Evolutionary conservation across 176 grass and related monocot genomes (phyloP).

Genomic region (Poa annua): DNA sequence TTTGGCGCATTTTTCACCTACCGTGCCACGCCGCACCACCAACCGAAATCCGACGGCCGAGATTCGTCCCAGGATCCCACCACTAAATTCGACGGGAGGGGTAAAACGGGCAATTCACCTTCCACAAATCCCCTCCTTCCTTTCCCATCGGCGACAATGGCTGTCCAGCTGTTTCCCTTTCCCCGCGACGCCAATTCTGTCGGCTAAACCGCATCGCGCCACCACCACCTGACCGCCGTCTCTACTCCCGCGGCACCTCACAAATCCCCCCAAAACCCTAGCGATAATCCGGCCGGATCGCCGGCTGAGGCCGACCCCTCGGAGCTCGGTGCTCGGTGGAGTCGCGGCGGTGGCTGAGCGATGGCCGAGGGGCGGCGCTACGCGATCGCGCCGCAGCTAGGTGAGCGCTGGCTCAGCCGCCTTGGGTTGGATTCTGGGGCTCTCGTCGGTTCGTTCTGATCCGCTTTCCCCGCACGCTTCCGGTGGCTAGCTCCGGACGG

Average conservation of each 20-base stretch:
- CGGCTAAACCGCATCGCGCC: not conserved
- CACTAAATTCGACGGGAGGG: not conserved
- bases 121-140: not conserved
- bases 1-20: slow-evolving; percentile 35
- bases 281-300: slow-evolving; percentile 2
- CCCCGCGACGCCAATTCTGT: not conserved
- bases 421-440: not conserved
- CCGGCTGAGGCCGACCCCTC: not conserved
- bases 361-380: slow-evolving; percentile 79
- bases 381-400: slow-evolving; percentile 72
- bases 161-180: slow-evolving; percentile 21
- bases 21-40: slow-evolving; percentile 25
- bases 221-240: slow-evolving; percentile 12
- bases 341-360: not conserved
- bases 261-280: slow-evolving; percentile 31
- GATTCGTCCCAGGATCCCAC: not conserved
- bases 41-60: not conserved
- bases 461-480: not conserved
- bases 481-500: not conserved
- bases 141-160: not conserved
- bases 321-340: not conserved
- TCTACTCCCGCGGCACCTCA: not conserved
- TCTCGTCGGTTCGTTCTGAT: not conserved
- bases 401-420: slow-evolving; percentile 35
- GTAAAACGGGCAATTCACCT: slow-evolving; percentile 2